Percentiles rank a stretch among this genome's conserved stretches.
Evolutionary conservation across 2,329 filamentous ascomycete species (phyloP).

Genomic region (Talaromyces islandicus): DNA sequence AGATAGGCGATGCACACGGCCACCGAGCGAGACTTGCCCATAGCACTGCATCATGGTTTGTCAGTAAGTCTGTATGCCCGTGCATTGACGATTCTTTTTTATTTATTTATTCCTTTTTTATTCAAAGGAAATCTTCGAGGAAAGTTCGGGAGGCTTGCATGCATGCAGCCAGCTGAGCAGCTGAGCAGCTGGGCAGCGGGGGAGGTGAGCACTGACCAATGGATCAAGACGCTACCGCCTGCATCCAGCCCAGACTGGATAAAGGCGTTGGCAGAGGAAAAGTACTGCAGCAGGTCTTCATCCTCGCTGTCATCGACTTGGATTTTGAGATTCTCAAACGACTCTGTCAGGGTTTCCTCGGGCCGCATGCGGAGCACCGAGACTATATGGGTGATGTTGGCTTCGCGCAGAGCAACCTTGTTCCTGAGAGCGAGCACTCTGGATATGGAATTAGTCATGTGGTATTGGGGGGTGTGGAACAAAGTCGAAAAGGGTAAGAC

Average conservation of each 20-base stretch:
- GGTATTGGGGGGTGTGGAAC: neutral
- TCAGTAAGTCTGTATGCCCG: too few species aligned
- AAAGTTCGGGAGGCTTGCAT: neutral
- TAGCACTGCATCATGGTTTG: slow-evolving; percentile 57
- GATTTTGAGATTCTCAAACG: slow-evolving; percentile 68
- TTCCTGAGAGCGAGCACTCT: slow-evolving; percentile 76
- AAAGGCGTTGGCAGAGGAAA: slow-evolving; percentile 72
- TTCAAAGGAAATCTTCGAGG: neutral
- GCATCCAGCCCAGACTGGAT: slow-evolving; percentile 68
- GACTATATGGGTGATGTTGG: slow-evolving; percentile 83
- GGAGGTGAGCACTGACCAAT: slow-evolving; percentile 54
- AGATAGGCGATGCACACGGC: slow-evolving; percentile 79
- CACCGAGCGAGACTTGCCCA: slow-evolving; percentile 92
- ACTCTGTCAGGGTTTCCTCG: slow-evolving; percentile 48
- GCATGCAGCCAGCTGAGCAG: too few species aligned
- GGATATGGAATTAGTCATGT: slow-evolving; percentile 9
- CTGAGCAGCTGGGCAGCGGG: neutral
- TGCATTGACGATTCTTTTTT: too few species aligned
- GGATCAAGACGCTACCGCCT: slow-evolving; percentile 58
- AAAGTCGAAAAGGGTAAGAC: neutral
- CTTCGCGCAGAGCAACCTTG: slow-evolving; percentile 61
- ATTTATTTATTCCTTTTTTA: neutral
- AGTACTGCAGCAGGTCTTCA: slow-evolving; percentile 75
- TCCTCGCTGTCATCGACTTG: slow-evolving; percentile 89
- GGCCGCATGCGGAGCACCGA: slow-evolving; percentile 57